Evolutionary conservation across 768 basidiomycete species (phyloP).

Genomic region (Lactifluus volemus): DNA sequence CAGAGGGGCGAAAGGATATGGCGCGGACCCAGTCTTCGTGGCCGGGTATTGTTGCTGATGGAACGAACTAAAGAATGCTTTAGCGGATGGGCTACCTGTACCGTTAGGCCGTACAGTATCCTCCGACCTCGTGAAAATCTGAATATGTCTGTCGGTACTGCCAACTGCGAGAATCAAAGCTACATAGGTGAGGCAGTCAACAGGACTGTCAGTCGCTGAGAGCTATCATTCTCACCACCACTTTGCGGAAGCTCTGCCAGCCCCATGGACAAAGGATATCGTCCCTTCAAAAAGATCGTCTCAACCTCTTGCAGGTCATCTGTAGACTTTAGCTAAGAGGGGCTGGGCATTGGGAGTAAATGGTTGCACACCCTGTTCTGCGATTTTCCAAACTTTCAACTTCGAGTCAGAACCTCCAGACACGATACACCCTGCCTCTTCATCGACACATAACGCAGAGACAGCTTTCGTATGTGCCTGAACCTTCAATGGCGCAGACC

Average conservation of each 20-base stretch:
- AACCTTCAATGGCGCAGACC: conserved; percentile 36
- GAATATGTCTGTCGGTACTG: conserved; percentile 72
- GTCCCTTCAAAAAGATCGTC: conserved; percentile 52
- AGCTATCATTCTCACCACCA: conserved; percentile 38
- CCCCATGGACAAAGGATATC: conserved; percentile 67
- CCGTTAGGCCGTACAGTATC: conserved; percentile 34
- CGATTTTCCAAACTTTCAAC: conserved; percentile 65
- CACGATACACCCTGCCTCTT: conserved; percentile 37
- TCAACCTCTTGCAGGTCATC: conserved; percentile 36
- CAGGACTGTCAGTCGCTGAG: not conserved
- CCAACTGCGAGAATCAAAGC: conserved; percentile 69
- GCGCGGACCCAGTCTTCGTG: conserved; percentile 96
- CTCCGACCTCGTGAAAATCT: conserved; percentile 66
- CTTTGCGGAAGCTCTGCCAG: conserved; percentile 57
- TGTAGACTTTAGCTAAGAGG: not conserved
- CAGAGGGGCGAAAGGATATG: conserved; percentile 52
- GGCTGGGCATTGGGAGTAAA: not conserved
- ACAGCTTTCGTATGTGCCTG: conserved; percentile 65
- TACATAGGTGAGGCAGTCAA: conserved; percentile 22
- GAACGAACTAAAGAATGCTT: conserved; percentile 41
- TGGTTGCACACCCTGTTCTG: conserved; percentile 26
- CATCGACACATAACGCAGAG: conserved; percentile 49
- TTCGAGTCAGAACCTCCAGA: conserved; percentile 80
- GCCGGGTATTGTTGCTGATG: conserved; percentile 54
- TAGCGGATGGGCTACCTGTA: conserved; percentile 2